phyloP scores from a whole-genome alignment of 148 eudicot genomes.

The Arbutus unedo region DNA sequence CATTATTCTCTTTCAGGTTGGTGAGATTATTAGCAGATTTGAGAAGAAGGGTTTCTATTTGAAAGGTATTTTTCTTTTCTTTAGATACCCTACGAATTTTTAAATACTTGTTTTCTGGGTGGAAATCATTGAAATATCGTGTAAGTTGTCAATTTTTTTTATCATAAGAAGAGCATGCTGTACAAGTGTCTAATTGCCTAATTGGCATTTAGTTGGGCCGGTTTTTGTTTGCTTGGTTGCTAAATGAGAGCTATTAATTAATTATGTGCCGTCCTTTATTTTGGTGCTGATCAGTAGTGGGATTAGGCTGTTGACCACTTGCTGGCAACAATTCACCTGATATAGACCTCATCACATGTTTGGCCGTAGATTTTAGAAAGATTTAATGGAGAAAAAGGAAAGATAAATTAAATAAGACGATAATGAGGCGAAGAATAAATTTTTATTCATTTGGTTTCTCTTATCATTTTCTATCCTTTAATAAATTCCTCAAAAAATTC shows the following conservation, averaged over 20 bases:
- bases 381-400: not conserved
- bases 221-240: not conserved
- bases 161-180: not conserved
- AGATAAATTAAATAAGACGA: not conserved
- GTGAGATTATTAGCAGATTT: constrained; percentile 85
- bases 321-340: not conserved
- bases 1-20: constrained; percentile 42
- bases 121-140: not conserved
- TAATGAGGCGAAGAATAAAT: not conserved
- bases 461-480: not conserved
- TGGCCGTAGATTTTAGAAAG: not conserved
- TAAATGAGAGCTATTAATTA: not conserved
- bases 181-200: not conserved
- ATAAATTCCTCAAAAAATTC: not conserved
- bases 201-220: not conserved
- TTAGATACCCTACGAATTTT: not conserved
- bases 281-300: not conserved
- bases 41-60: constrained; percentile 91
- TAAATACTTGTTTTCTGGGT: not conserved
- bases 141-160: not conserved
- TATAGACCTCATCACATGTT: not conserved
- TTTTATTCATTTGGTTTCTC: not conserved
- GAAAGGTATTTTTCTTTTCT: constrained; percentile 49
- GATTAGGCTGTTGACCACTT: not conserved
- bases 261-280: not conserved